phyloP scores from a whole-genome alignment of 2,329 filamentous ascomycete genomes.

The Cordyceps fumosorosea region DNA sequence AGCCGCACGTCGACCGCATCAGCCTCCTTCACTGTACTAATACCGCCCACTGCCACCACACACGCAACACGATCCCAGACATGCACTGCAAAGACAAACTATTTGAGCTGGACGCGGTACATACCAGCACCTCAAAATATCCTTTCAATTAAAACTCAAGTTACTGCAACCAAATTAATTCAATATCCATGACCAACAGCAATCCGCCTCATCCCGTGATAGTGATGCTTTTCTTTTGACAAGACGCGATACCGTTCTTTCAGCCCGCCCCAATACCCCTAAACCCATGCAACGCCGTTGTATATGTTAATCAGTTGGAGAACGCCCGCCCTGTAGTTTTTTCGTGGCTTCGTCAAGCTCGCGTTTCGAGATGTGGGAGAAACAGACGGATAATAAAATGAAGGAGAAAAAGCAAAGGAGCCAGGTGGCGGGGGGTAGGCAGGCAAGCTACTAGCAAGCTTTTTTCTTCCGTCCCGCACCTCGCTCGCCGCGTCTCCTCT shows the following conservation, averaged over 20 bases:
- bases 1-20: background rate
- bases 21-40: background rate
- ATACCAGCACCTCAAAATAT: background rate
- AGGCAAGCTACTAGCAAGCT: no score
- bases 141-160: background rate
- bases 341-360: background rate
- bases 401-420: background rate
- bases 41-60: no score
- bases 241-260: background rate
- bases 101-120: background rate
- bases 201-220: background rate
- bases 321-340: background rate
- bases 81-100: background rate
- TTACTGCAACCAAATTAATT: background rate
- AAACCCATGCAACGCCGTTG: conserved; percentile 2
- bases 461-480: conserved; percentile 38
- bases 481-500: conserved; percentile 31
- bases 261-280: background rate
- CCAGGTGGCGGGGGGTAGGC: no score
- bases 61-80: no score
- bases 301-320: background rate
- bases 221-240: background rate
- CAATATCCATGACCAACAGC: background rate
- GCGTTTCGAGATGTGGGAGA: background rate
- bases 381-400: background rate